Evolutionary conservation across 1,139 yeast genomes (phyloP), one percentile per base, ranked within the genome.

Genomic region (Yamadazyma dushanensis): DNA sequence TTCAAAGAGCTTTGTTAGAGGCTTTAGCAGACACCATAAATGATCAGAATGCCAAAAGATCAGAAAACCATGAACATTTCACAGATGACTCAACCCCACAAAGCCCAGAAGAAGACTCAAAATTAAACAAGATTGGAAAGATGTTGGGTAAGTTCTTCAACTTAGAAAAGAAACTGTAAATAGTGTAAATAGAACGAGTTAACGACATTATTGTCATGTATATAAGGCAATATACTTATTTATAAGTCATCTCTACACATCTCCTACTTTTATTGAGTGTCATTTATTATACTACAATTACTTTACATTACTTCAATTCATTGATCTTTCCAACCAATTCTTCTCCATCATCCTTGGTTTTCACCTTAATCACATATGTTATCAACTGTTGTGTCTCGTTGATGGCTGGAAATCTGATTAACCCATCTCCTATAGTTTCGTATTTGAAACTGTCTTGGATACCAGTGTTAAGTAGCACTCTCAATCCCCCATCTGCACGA

Each of bases 1-100:
- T 92, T 2, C 96, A 92, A 59, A 81, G 81, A 8, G 95, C 95
- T n/a, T 68, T 92, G 39, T 72, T 94, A 51, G 99, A 94, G 58
- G 96, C 97, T 0, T 72, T 92, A 45, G 98, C 99, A 1, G 96
- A 88, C 55, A 83, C 95, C 3, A 76, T 84, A 37, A 80, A 85
- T 41, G 99, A 92, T 57, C 70, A 70, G 31, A 74, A 73, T 20
- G 97, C 98, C 3, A 84, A 77, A 49, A 70, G 92, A 45, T 69
- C 81, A 9, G 80, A 77, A 45, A 74, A 37, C 22, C 45, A 41
- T 14, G 43, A 78, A n/a, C 68, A 72, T 36, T 76, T 80, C 79
- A 66, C 69, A 38, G 64, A 76, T 21, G 66, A 73, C 38, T 54
- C 66, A 63, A 57, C 15, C 8, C 64, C 63, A 23, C 66, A 77